Percentiles rank a stretch among this genome's conserved stretches.
These are phyloP conservation scores for Aspergillus taichungensis DNA, from an alignment of 495 filamentous ascomycete genomes.

Conservation along the genomic window DNA sequence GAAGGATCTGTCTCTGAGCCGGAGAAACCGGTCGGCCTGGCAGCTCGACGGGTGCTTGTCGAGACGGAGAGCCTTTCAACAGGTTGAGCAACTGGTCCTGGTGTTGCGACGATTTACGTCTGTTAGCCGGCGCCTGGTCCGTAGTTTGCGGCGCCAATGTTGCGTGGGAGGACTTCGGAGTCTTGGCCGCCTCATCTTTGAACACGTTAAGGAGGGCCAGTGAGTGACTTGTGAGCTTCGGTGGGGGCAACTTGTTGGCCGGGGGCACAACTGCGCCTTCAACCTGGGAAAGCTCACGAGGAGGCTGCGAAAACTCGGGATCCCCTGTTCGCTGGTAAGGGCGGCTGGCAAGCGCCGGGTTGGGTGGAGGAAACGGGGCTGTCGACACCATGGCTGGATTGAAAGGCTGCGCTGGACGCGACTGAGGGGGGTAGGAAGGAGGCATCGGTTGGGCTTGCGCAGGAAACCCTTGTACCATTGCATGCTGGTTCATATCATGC, in stretches of 20 bases:
- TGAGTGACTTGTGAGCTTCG: slow-evolving; percentile 56
- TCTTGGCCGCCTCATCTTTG: slow-evolving; percentile 37
- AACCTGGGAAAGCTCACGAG: slow-evolving; percentile 22
- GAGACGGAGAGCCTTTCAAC: slow-evolving; percentile 21
- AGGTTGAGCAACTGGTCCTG: slow-evolving; percentile 32
- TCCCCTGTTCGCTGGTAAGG: slow-evolving; percentile 48
- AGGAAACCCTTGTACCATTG: not conserved
- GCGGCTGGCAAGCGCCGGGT: slow-evolving; percentile 21
- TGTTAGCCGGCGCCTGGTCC: slow-evolving; percentile 6
- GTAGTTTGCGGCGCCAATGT: slow-evolving; percentile 17
- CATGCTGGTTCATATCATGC: not conserved
- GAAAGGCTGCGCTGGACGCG: slow-evolving; percentile 5
- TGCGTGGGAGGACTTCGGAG: slow-evolving; percentile 23
- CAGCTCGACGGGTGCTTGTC: slow-evolving; percentile 26
- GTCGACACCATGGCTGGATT: slow-evolving; percentile 7
- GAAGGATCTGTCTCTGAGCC: slow-evolving; percentile 27
- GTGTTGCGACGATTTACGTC: slow-evolving; percentile 28
- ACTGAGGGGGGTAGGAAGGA: slow-evolving; percentile 11
- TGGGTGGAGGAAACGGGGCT: slow-evolving; percentile 7
- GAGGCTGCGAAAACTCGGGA: slow-evolving; percentile 38
- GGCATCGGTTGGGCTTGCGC: not conserved
- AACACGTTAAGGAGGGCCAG: slow-evolving; percentile 56
- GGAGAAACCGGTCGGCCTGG: slow-evolving; percentile 22
- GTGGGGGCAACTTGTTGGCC: slow-evolving; percentile 49
- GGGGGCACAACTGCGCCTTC: slow-evolving; percentile 43